These are phyloP conservation scores for Talaromyces sp. DNA, from an alignment of 2,329 filamentous ascomycete genomes.

Conservation along the genomic window DNA sequence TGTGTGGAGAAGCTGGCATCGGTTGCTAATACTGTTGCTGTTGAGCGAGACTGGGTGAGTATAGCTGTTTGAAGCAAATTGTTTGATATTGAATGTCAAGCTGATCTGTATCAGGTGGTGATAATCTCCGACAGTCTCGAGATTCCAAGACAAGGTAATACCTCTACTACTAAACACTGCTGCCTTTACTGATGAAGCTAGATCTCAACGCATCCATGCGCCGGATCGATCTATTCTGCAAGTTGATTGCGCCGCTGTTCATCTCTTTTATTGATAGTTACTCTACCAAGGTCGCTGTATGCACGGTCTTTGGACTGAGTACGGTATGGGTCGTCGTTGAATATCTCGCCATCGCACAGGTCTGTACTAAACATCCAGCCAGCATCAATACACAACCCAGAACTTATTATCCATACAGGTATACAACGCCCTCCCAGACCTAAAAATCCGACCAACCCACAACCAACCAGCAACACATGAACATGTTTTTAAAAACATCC, in stretches of 20 bases:
- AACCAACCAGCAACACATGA: not conserved
- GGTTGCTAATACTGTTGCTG: slow-evolving; percentile 59
- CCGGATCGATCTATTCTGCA: slow-evolving; percentile 53
- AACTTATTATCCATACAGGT: slow-evolving; percentile 9
- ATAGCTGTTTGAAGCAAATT: too few relatives aligned
- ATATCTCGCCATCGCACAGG: slow-evolving; percentile 35
- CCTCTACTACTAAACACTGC: too few relatives aligned
- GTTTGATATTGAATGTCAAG: not conserved
- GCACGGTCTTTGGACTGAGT: slow-evolving; percentile 43
- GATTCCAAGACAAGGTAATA: not conserved
- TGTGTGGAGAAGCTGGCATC: slow-evolving; percentile 64
- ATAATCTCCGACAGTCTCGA: slow-evolving; percentile 8
- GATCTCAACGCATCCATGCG: slow-evolving; percentile 50
- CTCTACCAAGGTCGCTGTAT: slow-evolving; percentile 41
- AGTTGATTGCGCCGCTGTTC: slow-evolving; percentile 48
- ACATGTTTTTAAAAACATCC: not conserved
- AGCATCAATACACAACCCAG: not conserved
- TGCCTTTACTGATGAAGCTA: not conserved
- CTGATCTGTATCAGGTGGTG: slow-evolving; percentile 5
- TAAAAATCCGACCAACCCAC: slow-evolving; percentile 7
- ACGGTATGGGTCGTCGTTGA: slow-evolving; percentile 33
- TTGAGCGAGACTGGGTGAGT: slow-evolving; percentile 63
- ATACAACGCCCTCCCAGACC: slow-evolving; percentile 16
- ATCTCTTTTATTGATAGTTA: slow-evolving; percentile 44
- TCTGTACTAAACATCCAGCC: too few relatives aligned